Conservation (phyloP, 331 rosid genomes). For the Dryas integrifolia region DNA sequence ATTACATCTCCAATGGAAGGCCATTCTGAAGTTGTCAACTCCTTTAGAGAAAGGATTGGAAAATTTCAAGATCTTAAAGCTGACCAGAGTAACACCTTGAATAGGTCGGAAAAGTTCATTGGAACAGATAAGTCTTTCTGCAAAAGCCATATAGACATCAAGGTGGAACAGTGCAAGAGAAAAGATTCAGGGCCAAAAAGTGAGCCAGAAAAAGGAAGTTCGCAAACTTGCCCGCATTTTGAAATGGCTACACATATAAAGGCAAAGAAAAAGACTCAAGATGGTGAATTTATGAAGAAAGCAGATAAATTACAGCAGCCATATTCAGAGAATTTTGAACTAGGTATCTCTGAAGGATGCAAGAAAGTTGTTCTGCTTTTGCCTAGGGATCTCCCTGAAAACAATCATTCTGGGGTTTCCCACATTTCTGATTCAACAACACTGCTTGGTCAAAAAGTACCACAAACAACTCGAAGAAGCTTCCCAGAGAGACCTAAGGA, state of each 20-base stretch:
- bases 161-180: slow-evolving; percentile 36
- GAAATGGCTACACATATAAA: slow-evolving; percentile 37
- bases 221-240: slow-evolving; percentile 20
- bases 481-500: slow-evolving; percentile 39
- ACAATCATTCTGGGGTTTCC: slow-evolving; percentile 34
- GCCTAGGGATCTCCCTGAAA: slow-evolving; percentile 40
- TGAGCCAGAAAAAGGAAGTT: slow-evolving; percentile 33
- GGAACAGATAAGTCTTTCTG: slow-evolving; percentile 33
- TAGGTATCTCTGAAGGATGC: slow-evolving; percentile 36
- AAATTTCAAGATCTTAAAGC: slow-evolving; percentile 36
- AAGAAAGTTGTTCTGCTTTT: slow-evolving; percentile 54
- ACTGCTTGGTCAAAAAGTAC: slow-evolving; percentile 37
- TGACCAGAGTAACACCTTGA: slow-evolving; percentile 24
- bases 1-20: slow-evolving; percentile 37
- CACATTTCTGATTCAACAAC: slow-evolving; percentile 35
- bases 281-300: slow-evolving; percentile 37
- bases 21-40: slow-evolving; percentile 35
- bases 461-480: slow-evolving; percentile 38
- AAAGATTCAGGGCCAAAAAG: slow-evolving; percentile 28
- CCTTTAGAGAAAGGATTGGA: slow-evolving; percentile 32
- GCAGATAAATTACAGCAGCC: slow-evolving; percentile 37
- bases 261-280: slow-evolving; percentile 33
- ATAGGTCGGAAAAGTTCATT: slow-evolving; percentile 31
- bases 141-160: slow-evolving; percentile 30
- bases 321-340: slow-evolving; percentile 31